These are phyloP conservation scores for Zancudomyces culisetae DNA, from an alignment of 371 early-diverging fungal species.

Conservation along the genomic window DNA sequence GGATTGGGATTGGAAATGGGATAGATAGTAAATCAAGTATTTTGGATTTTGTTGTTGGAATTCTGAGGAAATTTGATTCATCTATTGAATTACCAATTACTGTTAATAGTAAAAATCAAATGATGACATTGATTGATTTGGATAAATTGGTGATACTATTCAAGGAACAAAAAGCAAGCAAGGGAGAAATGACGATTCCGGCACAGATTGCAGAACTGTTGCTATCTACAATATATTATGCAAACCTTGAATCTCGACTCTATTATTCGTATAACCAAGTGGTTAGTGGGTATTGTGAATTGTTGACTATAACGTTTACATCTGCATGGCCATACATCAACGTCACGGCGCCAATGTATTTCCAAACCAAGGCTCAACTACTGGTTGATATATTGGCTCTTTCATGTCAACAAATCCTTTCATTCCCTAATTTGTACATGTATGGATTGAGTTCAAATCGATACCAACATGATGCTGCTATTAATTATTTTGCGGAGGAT, in stretches of 20 bases:
- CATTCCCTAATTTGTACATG: background rate
- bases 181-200: too few relatives aligned
- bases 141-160: conserved; percentile 32
- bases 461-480: too few relatives aligned
- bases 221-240: conserved; percentile 27
- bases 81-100: too few relatives aligned
- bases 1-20: background rate
- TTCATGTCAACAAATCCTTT: background rate
- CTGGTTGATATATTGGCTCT: background rate
- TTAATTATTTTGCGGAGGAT: background rate
- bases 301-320: conserved; percentile 46
- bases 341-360: background rate
- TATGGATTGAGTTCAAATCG: too few relatives aligned
- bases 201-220: conserved; percentile 33
- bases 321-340: conserved; percentile 31
- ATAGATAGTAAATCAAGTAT: too few relatives aligned
- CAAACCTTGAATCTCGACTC: conserved; percentile 45
- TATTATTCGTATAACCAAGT: conserved; percentile 36
- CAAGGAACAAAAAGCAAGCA: conserved; percentile 23
- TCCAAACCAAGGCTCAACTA: background rate
- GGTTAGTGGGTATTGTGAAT: conserved; percentile 57
- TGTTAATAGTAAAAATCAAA: conserved; percentile 7
- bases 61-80: too few relatives aligned
- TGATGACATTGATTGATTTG: conserved; percentile 45
- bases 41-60: too few relatives aligned